Evolutionary conservation across 2,329 filamentous ascomycete genomes (phyloP).

Genomic region (Talaromyces funiculosus): DNA sequence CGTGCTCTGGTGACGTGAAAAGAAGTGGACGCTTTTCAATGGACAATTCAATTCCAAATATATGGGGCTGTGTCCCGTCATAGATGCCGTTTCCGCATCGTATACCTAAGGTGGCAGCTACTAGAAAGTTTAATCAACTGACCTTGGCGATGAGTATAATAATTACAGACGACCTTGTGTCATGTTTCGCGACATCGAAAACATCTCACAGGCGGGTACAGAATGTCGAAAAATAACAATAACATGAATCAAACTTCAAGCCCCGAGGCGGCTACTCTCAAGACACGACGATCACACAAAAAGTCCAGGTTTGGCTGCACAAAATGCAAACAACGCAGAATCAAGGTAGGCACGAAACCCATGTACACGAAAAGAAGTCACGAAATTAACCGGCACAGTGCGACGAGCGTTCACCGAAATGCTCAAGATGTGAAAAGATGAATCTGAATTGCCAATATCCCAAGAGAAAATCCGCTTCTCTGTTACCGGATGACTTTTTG

Average conservation of each 20-base stretch:
- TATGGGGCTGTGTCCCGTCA: constrained; percentile 9
- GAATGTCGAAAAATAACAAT: not conserved
- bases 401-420: constrained; percentile 30
- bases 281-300: constrained; percentile 22
- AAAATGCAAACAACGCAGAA: constrained; percentile 31
- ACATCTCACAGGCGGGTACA: not conserved
- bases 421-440: constrained; percentile 30
- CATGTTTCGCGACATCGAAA: not conserved
- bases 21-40: not conserved
- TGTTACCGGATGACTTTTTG: constrained; percentile 10
- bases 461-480: not conserved
- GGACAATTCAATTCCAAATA: constrained; percentile 11
- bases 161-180: not conserved
- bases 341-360: constrained; percentile 26
- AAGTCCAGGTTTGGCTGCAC: constrained; percentile 33
- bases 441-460: constrained; percentile 27
- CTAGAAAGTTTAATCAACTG: not conserved
- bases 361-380: not conserved
- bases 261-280: constrained; percentile 10
- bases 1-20: constrained; percentile 1
- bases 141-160: not conserved
- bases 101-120: not conserved
- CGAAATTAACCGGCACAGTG: constrained; percentile 23
- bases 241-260: not conserved
- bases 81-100: not conserved